phyloP scores from a whole-genome alignment of 2,329 filamentous ascomycete species.

The Penicillium rolfsii region DNA sequence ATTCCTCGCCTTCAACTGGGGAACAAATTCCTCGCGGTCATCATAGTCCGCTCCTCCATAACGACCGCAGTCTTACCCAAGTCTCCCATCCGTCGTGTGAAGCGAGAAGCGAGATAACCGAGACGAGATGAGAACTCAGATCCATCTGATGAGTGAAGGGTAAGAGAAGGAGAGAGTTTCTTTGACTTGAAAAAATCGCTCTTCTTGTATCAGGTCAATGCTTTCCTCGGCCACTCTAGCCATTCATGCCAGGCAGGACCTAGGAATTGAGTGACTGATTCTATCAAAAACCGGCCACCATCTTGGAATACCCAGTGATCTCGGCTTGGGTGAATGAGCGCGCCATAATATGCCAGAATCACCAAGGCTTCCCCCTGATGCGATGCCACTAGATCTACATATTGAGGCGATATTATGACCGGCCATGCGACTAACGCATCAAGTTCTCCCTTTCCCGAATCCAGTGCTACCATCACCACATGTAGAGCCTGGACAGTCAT shows the following conservation, averaged over 20 bases:
- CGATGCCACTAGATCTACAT: conserved; percentile 36
- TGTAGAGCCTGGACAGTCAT: not conserved
- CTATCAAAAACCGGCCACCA: conserved; percentile 34
- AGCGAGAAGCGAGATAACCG: not conserved
- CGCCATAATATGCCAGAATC: conserved; percentile 45
- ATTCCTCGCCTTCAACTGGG: not conserved
- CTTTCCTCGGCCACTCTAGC: conserved; percentile 31
- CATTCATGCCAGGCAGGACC: conserved; percentile 34
- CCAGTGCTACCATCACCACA: not conserved
- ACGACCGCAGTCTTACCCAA: not conserved
- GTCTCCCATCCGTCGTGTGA: not conserved
- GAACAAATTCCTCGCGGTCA: not conserved
- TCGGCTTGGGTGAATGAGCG: conserved; percentile 40
- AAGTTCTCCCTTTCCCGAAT: not conserved
- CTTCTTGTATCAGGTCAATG: not conserved
- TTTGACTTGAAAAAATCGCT: not conserved
- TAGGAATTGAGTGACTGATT: conserved; percentile 28
- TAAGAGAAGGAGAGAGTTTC: not conserved
- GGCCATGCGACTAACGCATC: conserved; percentile 30
- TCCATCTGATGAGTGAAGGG: not conserved
- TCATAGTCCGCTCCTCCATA: not conserved
- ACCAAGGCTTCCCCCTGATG: conserved; percentile 38
- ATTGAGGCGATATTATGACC: conserved; percentile 34
- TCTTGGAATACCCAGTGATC: conserved; percentile 42
- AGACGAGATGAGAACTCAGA: too few species aligned